Conservation (phyloP, 345 rosid species). For the Brassica carinata region DNA sequence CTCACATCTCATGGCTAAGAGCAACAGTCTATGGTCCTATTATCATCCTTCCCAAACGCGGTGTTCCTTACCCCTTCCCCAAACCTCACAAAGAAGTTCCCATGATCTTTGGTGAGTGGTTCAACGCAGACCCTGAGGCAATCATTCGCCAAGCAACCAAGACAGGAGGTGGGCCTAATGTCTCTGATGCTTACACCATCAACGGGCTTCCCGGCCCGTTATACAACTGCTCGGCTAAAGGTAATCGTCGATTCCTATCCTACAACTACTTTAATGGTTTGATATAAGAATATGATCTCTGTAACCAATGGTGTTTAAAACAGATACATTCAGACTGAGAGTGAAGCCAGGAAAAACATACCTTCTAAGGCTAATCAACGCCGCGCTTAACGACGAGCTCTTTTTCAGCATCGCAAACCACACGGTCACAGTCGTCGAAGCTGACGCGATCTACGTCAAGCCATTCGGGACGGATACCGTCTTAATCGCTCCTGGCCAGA, state of each 20-base stretch:
- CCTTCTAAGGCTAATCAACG: constrained; percentile 45
- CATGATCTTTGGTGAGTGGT: constrained; percentile 5
- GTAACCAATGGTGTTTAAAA: neutral
- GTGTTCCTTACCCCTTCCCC: neutral
- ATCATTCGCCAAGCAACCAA: neutral
- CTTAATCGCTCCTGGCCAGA: constrained; percentile 1
- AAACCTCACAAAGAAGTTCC: constrained; percentile 4
- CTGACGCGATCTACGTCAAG: neutral
- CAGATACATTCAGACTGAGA: neutral
- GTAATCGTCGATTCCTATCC: constrained; percentile 34
- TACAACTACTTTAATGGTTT: neutral
- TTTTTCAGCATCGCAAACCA: constrained; percentile 48
- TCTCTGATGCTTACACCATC: neutral
- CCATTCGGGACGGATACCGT: neutral
- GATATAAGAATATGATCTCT: neutral
- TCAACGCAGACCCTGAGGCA: constrained; percentile 1
- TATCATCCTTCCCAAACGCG: constrained; percentile 1
- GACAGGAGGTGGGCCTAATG: neutral
- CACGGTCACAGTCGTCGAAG: constrained; percentile 17
- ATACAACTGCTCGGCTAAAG: constrained; percentile 78
- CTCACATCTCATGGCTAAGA: neutral
- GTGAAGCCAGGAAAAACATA: constrained; percentile 1
- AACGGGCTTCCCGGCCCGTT: constrained; percentile 59
- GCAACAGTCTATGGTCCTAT: constrained; percentile 1
- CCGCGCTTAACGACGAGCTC: constrained; percentile 48